A percentile compares a stretch with the other conserved stretches of the same genome.
Conservation (phyloP, 1,284 basidiomycete species). For the Dichomitus squalens region DNA sequence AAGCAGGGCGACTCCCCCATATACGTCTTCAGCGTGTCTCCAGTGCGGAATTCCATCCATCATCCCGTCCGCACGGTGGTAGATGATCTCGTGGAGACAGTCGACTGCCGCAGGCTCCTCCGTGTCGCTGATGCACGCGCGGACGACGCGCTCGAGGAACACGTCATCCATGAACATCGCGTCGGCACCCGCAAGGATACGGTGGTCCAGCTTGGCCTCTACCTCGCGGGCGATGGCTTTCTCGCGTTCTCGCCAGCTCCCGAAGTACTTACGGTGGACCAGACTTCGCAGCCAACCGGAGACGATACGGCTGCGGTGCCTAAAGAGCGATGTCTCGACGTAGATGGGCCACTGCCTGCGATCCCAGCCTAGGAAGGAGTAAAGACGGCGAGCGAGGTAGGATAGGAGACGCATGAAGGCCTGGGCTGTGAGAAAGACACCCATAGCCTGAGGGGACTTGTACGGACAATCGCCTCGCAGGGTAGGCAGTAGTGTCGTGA, state of each 20-base stretch:
- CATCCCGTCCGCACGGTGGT: conserved; percentile 20
- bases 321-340: conserved; percentile 8
- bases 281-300: conserved; percentile 11
- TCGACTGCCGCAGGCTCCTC: conserved; percentile 14
- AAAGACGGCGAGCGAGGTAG: conserved; percentile 5
- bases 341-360: conserved; percentile 13
- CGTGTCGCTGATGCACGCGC: conserved; percentile 20
- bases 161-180: conserved; percentile 28
- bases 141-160: conserved; percentile 22
- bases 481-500: conserved; percentile 25
- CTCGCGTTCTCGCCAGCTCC: conserved; percentile 27
- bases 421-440: conserved; percentile 18
- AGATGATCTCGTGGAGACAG: conserved; percentile 20
- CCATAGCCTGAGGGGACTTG: conserved; percentile 27
- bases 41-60: conserved; percentile 21
- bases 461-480: conserved; percentile 25
- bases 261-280: conserved; percentile 10
- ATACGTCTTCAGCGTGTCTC: conserved; percentile 16
- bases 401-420: conserved; percentile 8
- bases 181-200: conserved; percentile 25
- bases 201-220: conserved; percentile 16
- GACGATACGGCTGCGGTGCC: conserved; percentile 7
- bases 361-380: conserved; percentile 11
- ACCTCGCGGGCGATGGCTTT: conserved; percentile 12
- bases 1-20: conserved; percentile 13